Evolutionary conservation across 2,329 filamentous ascomycete species (phyloP), one percentile per base, ranked within the genome.

Genomic region (Aspergillus sclerotialis): DNA sequence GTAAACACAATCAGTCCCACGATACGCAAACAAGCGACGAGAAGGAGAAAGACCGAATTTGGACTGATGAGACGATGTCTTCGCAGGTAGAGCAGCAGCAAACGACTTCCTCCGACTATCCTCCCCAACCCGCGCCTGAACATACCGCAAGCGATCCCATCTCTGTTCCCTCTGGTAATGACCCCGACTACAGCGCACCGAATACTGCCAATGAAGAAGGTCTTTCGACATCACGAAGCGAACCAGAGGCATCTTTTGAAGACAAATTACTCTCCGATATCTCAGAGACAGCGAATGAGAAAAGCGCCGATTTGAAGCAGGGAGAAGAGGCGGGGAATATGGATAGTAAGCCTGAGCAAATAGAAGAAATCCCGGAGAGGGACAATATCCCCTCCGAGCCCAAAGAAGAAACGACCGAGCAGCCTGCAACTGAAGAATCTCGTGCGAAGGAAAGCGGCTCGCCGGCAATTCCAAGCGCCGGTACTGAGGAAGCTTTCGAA

Each of bases 1-100:
- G 61, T 65, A 64, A 65, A 61, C 60, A 65, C 46, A 55, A 60
- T 57, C 61, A 63, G 58, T 59, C 55, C 56, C 62, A 58, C 54
- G 61, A 57, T 54, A 55, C 46, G 41, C 53, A 54, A 46, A 51
- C 52, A 40, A 52, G 53, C 49, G 52, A 51, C 52, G 50, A 46
- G 37, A 53, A 45, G 48, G 54, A 55, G 52, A 56, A 61, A 49
- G 48, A 55, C 50, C 45, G 58, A 48, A 52, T 53, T 60, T 64
- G 58, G 61, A 64, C 62, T 65, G 61, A 65, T 65, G 48, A 61
- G 44, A 57, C 55, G 50, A 50, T 62, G 51, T 58, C 55, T 60
- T 55, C 55, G 58, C 61, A 65, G 62, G 59, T 64, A 61, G 57
- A 63, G 50, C 52, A 56, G 49, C 46, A 56, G 42, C 50, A 52